phyloP scores from a whole-genome alignment of 2,329 filamentous ascomycete genomes.

The Rasamsonia emersonii region DNA sequence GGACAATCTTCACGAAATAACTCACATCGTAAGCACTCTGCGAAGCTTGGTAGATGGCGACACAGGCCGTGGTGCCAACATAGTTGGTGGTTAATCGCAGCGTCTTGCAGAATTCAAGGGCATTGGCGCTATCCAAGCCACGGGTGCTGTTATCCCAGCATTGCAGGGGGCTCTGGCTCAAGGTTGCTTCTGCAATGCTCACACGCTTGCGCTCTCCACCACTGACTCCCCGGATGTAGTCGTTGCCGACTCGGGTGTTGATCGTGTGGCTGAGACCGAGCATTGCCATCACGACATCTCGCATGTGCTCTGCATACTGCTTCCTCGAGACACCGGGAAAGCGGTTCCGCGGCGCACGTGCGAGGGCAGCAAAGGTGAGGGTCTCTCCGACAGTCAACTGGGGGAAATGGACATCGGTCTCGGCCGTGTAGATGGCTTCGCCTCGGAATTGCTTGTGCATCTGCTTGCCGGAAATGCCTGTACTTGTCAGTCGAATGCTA shows the following conservation, averaged over 20 bases:
- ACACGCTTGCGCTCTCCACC: constrained; percentile 56
- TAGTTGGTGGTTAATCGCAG: constrained; percentile 44
- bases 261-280: constrained; percentile 43
- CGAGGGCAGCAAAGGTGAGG: constrained; percentile 65
- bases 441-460: constrained; percentile 73
- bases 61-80: constrained; percentile 40
- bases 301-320: constrained; percentile 35
- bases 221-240: constrained; percentile 54
- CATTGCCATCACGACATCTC: constrained; percentile 39
- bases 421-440: constrained; percentile 79
- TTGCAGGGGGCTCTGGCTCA: constrained; percentile 40
- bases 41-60: constrained; percentile 50
- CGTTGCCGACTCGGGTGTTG: constrained; percentile 41
- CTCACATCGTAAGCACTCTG: constrained; percentile 42
- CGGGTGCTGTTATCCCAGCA: constrained; percentile 44
- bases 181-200: constrained; percentile 47
- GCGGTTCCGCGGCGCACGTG: constrained; percentile 42
- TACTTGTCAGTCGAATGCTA: background rate
- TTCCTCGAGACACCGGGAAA: constrained; percentile 33
- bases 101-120: constrained; percentile 49
- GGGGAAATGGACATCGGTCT: constrained; percentile 77
- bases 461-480: constrained; percentile 34
- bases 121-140: constrained; percentile 47
- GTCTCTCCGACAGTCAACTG: constrained; percentile 71
- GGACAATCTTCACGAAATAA: background rate